Evolutionary conservation across 768 basidiomycete species (phyloP).

Genomic region (Clitopilus passeckerianus): DNA sequence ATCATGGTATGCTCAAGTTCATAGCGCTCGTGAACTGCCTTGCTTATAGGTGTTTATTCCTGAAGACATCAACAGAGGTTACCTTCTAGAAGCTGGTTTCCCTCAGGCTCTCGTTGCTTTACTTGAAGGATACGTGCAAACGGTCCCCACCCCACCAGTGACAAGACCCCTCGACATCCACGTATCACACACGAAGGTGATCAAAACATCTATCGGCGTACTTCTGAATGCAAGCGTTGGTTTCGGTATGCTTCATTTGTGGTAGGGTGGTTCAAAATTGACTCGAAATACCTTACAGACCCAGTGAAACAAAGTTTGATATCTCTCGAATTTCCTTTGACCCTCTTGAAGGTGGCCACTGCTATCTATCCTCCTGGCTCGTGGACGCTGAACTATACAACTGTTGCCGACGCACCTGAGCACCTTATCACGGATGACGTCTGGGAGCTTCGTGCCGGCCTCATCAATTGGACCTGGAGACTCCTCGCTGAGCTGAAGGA

Average conservation of each 20-base stretch:
- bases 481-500: conserved; percentile 70
- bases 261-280: background rate
- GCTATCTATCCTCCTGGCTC: conserved; percentile 70
- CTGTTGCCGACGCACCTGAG: conserved; percentile 16
- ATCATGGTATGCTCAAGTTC: conserved; percentile 53
- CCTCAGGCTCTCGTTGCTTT: conserved; percentile 64
- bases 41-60: conserved; percentile 2
- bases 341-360: conserved; percentile 61
- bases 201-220: conserved; percentile 75
- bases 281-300: conserved; percentile 36
- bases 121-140: conserved; percentile 63
- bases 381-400: conserved; percentile 38
- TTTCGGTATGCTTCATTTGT: conserved; percentile 47
- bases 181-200: conserved; percentile 60
- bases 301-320: conserved; percentile 64
- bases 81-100: conserved; percentile 65
- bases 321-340: conserved; percentile 63
- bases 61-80: conserved; percentile 70
- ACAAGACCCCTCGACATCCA: conserved; percentile 45
- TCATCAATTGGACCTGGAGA: conserved; percentile 78
- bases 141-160: conserved; percentile 27
- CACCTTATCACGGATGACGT: conserved; percentile 35
- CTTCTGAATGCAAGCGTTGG: conserved; percentile 75
- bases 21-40: background rate
- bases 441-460: conserved; percentile 60